Evolutionary conservation across 2,329 filamentous ascomycete genomes (phyloP).

Genomic region (Ascochyta lentis): DNA sequence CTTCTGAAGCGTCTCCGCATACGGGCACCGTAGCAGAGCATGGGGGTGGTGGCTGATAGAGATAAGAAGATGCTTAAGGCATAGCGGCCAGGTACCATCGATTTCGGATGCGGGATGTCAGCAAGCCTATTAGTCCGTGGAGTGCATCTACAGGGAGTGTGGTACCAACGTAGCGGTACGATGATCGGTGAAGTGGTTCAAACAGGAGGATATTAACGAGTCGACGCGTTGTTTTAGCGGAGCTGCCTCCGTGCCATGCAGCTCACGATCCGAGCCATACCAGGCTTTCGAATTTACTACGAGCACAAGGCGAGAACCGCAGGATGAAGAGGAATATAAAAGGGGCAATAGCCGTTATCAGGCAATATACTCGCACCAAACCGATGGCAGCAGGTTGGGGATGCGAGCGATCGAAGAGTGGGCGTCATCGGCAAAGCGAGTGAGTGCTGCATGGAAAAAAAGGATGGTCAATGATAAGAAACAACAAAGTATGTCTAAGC

Average conservation of each 20-base stretch:
- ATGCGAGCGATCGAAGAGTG: not conserved
- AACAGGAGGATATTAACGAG: no score
- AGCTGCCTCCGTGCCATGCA: slow-evolving; percentile 5
- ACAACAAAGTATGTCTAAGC: not conserved
- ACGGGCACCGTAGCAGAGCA: not conserved
- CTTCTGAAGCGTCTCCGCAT: not conserved
- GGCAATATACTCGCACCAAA: not conserved
- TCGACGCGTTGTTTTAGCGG: not conserved
- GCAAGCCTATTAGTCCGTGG: not conserved
- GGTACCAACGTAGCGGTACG: not conserved
- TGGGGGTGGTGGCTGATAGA: not conserved
- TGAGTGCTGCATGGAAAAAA: slow-evolving; percentile 1
- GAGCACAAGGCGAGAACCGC: not conserved
- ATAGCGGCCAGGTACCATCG: slow-evolving; percentile 1
- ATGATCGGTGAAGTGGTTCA: not conserved
- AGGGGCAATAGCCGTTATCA: not conserved
- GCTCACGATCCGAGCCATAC: not conserved
- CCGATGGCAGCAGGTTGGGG: not conserved
- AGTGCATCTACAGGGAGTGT: not conserved
- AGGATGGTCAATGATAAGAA: slow-evolving; percentile 5
- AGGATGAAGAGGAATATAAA: not conserved
- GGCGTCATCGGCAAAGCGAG: not conserved
- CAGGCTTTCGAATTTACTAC: not conserved
- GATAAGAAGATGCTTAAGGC: slow-evolving; percentile 4
- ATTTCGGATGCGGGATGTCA: not conserved